These are phyloP conservation scores for Phylloboletellus chloephorus DNA, from an alignment of 1,284 basidiomycete genomes.

Conservation along the genomic window DNA sequence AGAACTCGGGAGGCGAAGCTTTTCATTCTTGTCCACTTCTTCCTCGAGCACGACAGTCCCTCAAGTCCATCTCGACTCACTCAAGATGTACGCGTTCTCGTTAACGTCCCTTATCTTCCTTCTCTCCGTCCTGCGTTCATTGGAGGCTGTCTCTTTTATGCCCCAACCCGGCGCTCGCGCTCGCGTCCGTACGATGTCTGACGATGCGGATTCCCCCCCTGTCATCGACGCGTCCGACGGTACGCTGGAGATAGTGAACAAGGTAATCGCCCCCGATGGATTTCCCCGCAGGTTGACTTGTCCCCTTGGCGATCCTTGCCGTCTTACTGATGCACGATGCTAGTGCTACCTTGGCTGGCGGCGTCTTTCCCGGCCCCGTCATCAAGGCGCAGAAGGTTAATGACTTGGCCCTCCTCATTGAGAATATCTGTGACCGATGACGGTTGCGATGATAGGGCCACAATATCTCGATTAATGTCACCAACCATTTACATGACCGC, in stretches of 20 bases:
- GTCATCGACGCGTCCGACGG: conserved; percentile 23
- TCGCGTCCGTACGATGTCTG: conserved; percentile 3
- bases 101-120: conserved; percentile 12
- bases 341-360: conserved; percentile 27
- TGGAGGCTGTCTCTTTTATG: conserved; percentile 18
- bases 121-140: conserved; percentile 11
- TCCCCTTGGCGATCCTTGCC: background rate
- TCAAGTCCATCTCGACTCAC: conserved; percentile 15
- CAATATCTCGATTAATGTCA: conserved; percentile 27
- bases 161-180: conserved; percentile 3
- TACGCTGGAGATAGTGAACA: conserved; percentile 27
- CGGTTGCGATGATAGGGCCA: conserved; percentile 15
- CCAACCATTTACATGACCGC: conserved; percentile 24
- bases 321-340: background rate
- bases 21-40: background rate
- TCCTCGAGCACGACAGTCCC: conserved; percentile 9
- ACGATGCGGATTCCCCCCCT: conserved; percentile 1
- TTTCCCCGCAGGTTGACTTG: conserved; percentile 27
- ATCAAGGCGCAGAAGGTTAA: conserved; percentile 31
- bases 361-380: conserved; percentile 29
- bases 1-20: background rate
- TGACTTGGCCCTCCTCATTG: background rate
- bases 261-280: conserved; percentile 33
- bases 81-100: conserved; percentile 21
- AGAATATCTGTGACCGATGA: background rate